These are phyloP conservation scores for Nothomitra cinnamomea DNA, from an alignment of 2,329 filamentous ascomycete species.

Conservation along the genomic window DNA sequence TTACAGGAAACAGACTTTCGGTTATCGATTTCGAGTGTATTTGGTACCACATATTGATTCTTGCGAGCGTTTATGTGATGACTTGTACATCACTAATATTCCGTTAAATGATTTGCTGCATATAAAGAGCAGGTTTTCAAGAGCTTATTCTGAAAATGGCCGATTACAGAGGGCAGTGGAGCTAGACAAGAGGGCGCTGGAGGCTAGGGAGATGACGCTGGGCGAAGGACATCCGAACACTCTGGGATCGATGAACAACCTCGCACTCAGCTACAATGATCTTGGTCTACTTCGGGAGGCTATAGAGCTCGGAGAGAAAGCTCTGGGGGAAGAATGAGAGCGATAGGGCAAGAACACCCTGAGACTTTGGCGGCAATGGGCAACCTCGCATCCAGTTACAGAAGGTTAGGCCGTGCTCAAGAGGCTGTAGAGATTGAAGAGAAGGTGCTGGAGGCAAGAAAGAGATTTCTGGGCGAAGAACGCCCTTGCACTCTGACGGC, in stretches of 20 bases:
- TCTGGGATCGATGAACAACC: too few species aligned
- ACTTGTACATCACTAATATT: too few species aligned
- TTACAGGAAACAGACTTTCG: constrained; percentile 7
- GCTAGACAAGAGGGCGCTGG: neutral
- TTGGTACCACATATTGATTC: constrained; percentile 14
- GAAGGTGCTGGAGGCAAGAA: constrained; percentile 10
- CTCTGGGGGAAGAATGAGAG: neutral
- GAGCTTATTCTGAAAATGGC: too few species aligned
- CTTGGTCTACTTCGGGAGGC: too few species aligned
- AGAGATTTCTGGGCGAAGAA: constrained; percentile 9
- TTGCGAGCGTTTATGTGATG: neutral
- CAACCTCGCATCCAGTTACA: neutral
- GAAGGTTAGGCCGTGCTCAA: neutral
- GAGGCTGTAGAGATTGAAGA: neutral
- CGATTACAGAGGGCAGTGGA: too few species aligned
- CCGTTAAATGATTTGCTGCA: too few species aligned
- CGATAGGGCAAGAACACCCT: constrained; percentile 11
- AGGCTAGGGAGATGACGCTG: neutral
- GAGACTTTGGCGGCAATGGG: constrained; percentile 10
- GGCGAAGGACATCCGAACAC: neutral
- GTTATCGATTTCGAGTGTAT: constrained; percentile 12
- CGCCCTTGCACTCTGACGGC: constrained; percentile 11
- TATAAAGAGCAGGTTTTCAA: too few species aligned
- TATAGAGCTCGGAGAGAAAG: too few species aligned
- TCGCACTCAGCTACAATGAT: too few species aligned